Percentiles rank a stretch among this genome's conserved stretches.
These are phyloP conservation scores for Erysiphe neolycopersici DNA, from an alignment of 2,329 filamentous ascomycete species.

Conservation along the genomic window DNA sequence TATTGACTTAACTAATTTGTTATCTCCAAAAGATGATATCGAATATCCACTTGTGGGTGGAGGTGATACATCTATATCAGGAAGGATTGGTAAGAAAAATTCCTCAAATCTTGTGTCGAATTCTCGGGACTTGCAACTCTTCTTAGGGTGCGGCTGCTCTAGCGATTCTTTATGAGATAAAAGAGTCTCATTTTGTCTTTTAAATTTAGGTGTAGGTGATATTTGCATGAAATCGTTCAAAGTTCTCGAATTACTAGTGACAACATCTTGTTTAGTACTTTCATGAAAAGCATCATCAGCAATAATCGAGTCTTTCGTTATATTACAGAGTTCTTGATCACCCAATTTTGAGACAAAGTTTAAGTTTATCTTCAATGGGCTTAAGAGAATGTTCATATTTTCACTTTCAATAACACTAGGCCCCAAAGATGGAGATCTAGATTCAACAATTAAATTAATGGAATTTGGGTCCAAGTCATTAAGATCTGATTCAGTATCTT, in stretches of 20 bases:
- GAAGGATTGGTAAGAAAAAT: not conserved
- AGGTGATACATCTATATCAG: not conserved
- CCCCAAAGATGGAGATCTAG: not conserved
- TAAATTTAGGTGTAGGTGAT: constrained; percentile 1
- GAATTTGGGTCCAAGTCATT: not conserved
- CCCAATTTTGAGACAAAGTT: no score
- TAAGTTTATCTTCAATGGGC: no score
- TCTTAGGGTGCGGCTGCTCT: not conserved
- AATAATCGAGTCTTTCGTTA: no score
- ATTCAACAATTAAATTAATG: not conserved
- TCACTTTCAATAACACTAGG: not conserved
- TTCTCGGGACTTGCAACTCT: not conserved
- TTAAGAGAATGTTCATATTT: no score
- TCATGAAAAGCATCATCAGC: no score
- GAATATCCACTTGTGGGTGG: constrained; percentile 8
- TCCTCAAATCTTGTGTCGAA: not conserved
- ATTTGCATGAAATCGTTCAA: not conserved
- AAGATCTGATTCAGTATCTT: not conserved
- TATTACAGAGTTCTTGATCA: no score
- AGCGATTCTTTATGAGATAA: not conserved
- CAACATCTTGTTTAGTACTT: no score
- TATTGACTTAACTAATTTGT: constrained; percentile 12
- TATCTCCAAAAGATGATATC: constrained; percentile 6
- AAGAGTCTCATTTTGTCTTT: not conserved
- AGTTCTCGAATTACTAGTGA: not conserved